Conservation (phyloP, 805 yeast species). For the Saccharomycopsis sp. region DNA sequence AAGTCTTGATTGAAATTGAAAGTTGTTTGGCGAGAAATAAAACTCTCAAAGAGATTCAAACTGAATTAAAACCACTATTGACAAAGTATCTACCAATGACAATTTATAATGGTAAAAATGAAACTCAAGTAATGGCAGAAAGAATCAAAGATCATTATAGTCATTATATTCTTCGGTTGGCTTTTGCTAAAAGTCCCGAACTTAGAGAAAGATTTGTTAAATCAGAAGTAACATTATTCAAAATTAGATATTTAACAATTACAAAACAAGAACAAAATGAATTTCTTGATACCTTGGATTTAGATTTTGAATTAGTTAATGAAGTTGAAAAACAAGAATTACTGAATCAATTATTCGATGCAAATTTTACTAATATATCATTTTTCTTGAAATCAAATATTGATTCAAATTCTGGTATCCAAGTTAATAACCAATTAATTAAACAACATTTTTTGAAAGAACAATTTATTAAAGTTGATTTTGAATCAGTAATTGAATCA, state of each 20-base stretch:
- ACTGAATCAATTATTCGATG: slow-evolving; percentile 40
- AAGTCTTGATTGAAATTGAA: slow-evolving; percentile 77
- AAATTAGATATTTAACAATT: slow-evolving; percentile 41
- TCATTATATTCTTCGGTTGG: slow-evolving; percentile 79
- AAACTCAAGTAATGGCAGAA: slow-evolving; percentile 38
- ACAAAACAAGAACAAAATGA: slow-evolving; percentile 45
- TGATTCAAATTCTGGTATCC: slow-evolving; percentile 15
- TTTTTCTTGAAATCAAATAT: slow-evolving; percentile 27
- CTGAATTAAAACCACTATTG: slow-evolving; percentile 53
- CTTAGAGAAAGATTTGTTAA: slow-evolving; percentile 67
- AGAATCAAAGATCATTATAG: slow-evolving; percentile 86
- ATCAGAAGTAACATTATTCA: slow-evolving; percentile 68
- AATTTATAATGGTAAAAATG: slow-evolving; percentile 22
- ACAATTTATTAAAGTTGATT: slow-evolving; percentile 73
- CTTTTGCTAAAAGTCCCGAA: slow-evolving; percentile 82
- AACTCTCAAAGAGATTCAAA: slow-evolving; percentile 53
- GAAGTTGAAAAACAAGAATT: slow-evolving; percentile 48
- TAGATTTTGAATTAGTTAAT: slow-evolving; percentile 63
- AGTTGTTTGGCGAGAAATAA: slow-evolving; percentile 57
- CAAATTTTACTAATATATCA: slow-evolving; percentile 38
- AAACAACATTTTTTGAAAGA: slow-evolving; percentile 46
- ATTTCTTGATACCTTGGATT: slow-evolving; percentile 54
- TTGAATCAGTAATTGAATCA: slow-evolving; percentile 73
- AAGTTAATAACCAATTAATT: slow-evolving; percentile 9
- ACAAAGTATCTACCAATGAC: slow-evolving; percentile 56